Percentiles rank a stretch among this genome's conserved stretches.
phyloP scores from a whole-genome alignment of 306 rosid genomes.

The Rubus parviflorus region DNA sequence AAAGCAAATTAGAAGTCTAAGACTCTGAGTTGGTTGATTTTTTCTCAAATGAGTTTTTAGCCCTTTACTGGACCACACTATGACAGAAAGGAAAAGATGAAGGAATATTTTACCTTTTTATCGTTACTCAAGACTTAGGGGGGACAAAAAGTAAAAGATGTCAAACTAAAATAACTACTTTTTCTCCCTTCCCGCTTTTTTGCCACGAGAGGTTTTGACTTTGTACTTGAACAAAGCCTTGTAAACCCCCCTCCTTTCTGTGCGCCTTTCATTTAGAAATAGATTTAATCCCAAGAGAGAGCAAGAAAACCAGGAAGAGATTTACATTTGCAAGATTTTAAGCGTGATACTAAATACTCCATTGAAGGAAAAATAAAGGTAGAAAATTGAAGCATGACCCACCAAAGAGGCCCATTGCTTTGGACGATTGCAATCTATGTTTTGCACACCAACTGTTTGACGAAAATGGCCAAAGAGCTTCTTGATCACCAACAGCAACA shows the following conservation, averaged over 20 bases:
- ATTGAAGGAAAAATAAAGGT: slow-evolving; percentile 3
- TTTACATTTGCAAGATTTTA: slow-evolving; percentile 23
- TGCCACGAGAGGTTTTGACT: slow-evolving; percentile 40
- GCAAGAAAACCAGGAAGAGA: slow-evolving; percentile 29
- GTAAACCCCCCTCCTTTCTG: slow-evolving; percentile 23
- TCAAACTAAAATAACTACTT: slow-evolving; percentile 43
- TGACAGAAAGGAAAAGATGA: no score
- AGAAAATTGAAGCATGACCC: slow-evolving; percentile 62
- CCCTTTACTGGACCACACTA: no score
- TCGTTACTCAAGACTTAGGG: background rate
- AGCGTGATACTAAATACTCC: slow-evolving; percentile 24
- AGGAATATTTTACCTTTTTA: slow-evolving; percentile 9
- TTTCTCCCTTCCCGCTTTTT: slow-evolving; percentile 41
- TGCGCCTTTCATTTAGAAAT: background rate
- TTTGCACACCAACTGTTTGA: slow-evolving; percentile 60
- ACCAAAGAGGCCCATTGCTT: slow-evolving; percentile 77
- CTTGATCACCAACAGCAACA: slow-evolving; percentile 41
- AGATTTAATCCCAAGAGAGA: slow-evolving; percentile 21
- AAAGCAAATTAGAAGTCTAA: no score
- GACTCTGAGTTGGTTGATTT: no score
- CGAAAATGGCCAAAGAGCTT: slow-evolving; percentile 64
- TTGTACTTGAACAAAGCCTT: slow-evolving; percentile 30
- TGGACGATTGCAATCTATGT: slow-evolving; percentile 87
- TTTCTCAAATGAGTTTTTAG: no score
- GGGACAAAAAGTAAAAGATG: slow-evolving; percentile 47